Conservation (phyloP, 306 rosid genomes). For the Senna siamea region DNA sequence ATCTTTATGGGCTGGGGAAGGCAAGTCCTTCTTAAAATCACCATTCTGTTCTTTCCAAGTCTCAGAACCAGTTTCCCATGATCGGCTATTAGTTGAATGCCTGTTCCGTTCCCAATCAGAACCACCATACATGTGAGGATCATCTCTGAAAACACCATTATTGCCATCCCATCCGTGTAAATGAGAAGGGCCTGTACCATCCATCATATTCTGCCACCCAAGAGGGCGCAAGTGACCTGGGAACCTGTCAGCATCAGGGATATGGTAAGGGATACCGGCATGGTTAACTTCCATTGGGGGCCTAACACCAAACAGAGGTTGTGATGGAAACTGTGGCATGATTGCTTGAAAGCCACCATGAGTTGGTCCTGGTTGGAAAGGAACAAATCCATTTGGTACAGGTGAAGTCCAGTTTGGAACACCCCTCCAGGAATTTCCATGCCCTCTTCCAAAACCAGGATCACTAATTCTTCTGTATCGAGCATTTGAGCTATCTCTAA, state of each 20-base stretch:
- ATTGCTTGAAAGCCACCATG: constrained; percentile 91
- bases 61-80: constrained; percentile 89
- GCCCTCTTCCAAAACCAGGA: constrained; percentile 78
- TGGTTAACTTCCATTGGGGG: constrained; percentile 86
- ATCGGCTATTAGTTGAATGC: constrained; percentile 72
- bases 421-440: constrained; percentile 93
- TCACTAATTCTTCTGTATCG: constrained; percentile 82
- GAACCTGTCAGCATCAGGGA: constrained; percentile 88
- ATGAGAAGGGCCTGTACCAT: constrained; percentile 89
- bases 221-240: constrained; percentile 86
- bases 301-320: constrained; percentile 80
- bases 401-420: constrained; percentile 86
- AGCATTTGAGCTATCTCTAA: constrained; percentile 72
- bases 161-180: constrained; percentile 92
- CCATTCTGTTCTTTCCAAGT: constrained; percentile 82
- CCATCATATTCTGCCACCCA: constrained; percentile 93
- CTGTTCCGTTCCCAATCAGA: constrained; percentile 94
- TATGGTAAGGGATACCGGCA: constrained; percentile 84
- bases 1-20: constrained; percentile 73
- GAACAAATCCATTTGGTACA: constrained; percentile 86
- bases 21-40: constrained; percentile 73
- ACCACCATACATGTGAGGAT: constrained; percentile 72
- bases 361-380: constrained; percentile 90
- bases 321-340: constrained; percentile 86
- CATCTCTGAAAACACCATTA: constrained; percentile 83